These are phyloP conservation scores for Talaromyces trachyspermus DNA, from an alignment of 495 filamentous ascomycete species.

Conservation along the genomic window DNA sequence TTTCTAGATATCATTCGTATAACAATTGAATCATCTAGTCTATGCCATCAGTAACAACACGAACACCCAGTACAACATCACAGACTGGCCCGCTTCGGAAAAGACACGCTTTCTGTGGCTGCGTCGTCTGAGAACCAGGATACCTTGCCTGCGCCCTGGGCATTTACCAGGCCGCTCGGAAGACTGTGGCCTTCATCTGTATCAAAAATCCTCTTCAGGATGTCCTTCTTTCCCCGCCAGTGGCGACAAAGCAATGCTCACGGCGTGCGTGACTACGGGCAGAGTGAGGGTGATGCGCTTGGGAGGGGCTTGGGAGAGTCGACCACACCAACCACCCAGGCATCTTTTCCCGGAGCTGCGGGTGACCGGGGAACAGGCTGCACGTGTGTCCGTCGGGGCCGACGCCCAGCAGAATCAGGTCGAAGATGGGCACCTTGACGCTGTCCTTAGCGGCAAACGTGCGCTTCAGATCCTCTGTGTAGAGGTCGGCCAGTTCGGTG, in stretches of 20 bases:
- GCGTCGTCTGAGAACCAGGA: constrained; percentile 89
- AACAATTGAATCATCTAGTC: too few species aligned
- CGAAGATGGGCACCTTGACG: constrained; percentile 88
- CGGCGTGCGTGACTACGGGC: constrained; percentile 76
- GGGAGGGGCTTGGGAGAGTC: constrained; percentile 93
- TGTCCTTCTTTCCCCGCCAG: constrained; percentile 84
- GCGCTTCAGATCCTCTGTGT: constrained; percentile 80
- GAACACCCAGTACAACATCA: constrained; percentile 18
- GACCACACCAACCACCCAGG: constrained; percentile 85
- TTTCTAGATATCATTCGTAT: background rate
- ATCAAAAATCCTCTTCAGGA: constrained; percentile 87
- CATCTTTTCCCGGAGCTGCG: constrained; percentile 77
- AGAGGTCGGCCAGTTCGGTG: constrained; percentile 87
- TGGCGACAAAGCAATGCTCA: constrained; percentile 88
- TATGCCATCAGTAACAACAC: constrained; percentile 6
- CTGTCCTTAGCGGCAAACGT: constrained; percentile 79
- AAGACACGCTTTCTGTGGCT: constrained; percentile 76
- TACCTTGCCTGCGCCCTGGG: constrained; percentile 70
- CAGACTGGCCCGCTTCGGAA: constrained; percentile 59
- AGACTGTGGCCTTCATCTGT: constrained; percentile 63
- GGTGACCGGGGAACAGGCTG: constrained; percentile 87
- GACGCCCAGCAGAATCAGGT: constrained; percentile 84
- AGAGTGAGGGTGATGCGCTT: constrained; percentile 86
- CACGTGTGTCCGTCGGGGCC: constrained; percentile 97
- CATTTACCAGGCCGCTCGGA: constrained; percentile 83